A percentile compares a stretch with the other conserved stretches of the same genome.
Evolutionary conservation across 179 eudicot genomes (phyloP).

Genomic region (Carnegiea gigantea): DNA sequence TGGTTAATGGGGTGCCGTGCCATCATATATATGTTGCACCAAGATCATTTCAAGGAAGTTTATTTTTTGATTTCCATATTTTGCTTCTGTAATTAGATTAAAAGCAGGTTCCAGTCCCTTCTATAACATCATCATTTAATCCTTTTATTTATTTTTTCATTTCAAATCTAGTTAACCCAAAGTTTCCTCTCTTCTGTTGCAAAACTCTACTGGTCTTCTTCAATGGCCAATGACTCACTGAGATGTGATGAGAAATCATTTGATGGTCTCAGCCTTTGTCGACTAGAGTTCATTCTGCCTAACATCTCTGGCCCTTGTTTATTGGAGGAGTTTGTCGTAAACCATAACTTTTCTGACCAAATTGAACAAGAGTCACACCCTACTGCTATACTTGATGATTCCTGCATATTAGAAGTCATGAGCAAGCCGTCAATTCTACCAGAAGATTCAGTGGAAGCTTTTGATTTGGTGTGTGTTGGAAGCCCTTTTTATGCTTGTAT

Average conservation of each 20-base stretch:
- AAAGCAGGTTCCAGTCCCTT: slow-evolving; percentile 8
- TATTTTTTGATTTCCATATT: slow-evolving; percentile 9
- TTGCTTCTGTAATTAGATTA: not conserved
- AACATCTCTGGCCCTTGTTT: slow-evolving; percentile 30
- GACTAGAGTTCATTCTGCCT: slow-evolving; percentile 31
- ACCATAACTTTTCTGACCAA: slow-evolving; percentile 20
- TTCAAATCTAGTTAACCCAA: not conserved
- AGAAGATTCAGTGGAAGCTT: slow-evolving; percentile 27
- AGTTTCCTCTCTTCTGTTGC: not conserved
- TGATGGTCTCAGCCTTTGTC: slow-evolving; percentile 21
- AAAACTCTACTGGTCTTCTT: not conserved
- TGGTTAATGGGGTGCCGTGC: slow-evolving; percentile 6
- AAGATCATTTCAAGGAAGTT: slow-evolving; percentile 5
- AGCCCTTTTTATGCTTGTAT: slow-evolving; percentile 21
- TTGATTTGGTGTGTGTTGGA: slow-evolving; percentile 16
- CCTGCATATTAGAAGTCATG: slow-evolving; percentile 17
- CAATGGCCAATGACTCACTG: slow-evolving; percentile 19
- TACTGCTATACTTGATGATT: slow-evolving; percentile 24
- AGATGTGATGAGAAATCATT: slow-evolving; percentile 7
- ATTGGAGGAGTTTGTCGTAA: slow-evolving; percentile 19
- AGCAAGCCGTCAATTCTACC: slow-evolving; percentile 29
- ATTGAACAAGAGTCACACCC: slow-evolving; percentile 25
- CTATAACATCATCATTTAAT: not conserved
- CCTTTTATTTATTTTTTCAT: not conserved
- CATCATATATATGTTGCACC: not conserved